Conservation (phyloP, 1,139 yeast species). For the Sugiyamaella novakii region DNA sequence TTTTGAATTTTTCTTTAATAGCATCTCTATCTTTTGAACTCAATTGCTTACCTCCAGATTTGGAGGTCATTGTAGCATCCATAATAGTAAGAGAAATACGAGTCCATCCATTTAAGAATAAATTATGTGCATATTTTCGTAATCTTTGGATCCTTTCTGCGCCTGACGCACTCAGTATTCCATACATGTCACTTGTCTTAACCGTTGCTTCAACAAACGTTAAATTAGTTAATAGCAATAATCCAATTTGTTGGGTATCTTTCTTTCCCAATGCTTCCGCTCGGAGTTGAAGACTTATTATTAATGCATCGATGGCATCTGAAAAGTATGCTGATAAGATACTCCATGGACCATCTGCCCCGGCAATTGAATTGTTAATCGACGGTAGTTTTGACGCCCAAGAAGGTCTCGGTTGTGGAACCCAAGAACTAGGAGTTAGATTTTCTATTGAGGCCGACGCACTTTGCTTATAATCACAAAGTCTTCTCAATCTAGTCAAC, state of each 20-base stretch:
- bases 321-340: constrained; percentile 65
- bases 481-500: constrained; percentile 61
- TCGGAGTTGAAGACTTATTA: constrained; percentile 59
- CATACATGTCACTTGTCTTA: constrained; percentile 58
- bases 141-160: constrained; percentile 65
- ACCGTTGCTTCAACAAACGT: constrained; percentile 74
- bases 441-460: constrained; percentile 55
- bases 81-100: constrained; percentile 69
- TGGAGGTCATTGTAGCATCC: constrained; percentile 43
- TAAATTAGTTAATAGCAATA: constrained; percentile 69
- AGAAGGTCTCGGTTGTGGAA: constrained; percentile 48
- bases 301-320: constrained; percentile 74
- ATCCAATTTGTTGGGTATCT: constrained; percentile 53
- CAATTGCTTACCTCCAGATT: constrained; percentile 32
- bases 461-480: constrained; percentile 63
- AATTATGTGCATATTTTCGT: constrained; percentile 72
- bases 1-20: constrained; percentile 81
- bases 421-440: constrained; percentile 68
- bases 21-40: constrained; percentile 71
- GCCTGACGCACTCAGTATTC: constrained; percentile 65
- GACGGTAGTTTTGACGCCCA: constrained; percentile 29
- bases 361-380: constrained; percentile 24
- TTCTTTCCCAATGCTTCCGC: constrained; percentile 48
- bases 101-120: constrained; percentile 84
- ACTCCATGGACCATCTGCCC: constrained; percentile 49